Base-by-base conservation (phyloP, 129 eudicot species). In the Flaveria robusta region DNA sequence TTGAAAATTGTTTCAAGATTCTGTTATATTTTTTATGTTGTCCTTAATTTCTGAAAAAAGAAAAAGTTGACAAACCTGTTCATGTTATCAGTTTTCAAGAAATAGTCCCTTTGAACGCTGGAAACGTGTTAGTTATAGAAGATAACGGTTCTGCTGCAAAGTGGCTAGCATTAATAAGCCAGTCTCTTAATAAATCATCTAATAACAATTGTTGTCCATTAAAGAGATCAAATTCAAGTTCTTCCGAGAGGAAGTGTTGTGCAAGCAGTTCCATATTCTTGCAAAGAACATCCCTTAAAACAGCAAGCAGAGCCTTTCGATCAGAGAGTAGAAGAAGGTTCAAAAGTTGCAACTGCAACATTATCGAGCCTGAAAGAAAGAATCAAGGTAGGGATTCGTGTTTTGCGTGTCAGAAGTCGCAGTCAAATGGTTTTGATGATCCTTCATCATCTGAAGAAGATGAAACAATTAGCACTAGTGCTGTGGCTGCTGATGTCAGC, bases 101-200 rank as follows among this genome's bases (percentile, higher is more conserved):
- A 78, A 88, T 88, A 63, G 90, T 88, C 80, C 93, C 93, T 16
- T 83, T 88, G 54, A 88, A 86, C 78, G 93, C 93, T 63, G 93
- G 93, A 68, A 88, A 88, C 68, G 90, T 88, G 74, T 74, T 88
- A 43, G 93, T 76, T 3, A 81, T 86, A 16, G 93, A 88, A 73
- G 93, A 88, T 79, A 88, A 81, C 16, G 88, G 87, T 65, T 78
- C 88, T 23, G 93, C 90, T 24, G 93, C 90, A 51, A 88, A 83
- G 77, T 88, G 93, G 93, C 76, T 88, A 20, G 79, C 87, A 4
- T 64, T 88, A 24, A 86, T 88, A 55, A 81, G 86, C 29, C 88
- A 84, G 19, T 83, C 93, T 2, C 83, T 88, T 41, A 88, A 88
- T 52, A 84, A 74, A 58, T 19, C 78, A 47, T 10, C 82, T 71